Conservation (phyloP, 1,139 yeast genomes). For the Blastobotrys illinoisensis region DNA sequence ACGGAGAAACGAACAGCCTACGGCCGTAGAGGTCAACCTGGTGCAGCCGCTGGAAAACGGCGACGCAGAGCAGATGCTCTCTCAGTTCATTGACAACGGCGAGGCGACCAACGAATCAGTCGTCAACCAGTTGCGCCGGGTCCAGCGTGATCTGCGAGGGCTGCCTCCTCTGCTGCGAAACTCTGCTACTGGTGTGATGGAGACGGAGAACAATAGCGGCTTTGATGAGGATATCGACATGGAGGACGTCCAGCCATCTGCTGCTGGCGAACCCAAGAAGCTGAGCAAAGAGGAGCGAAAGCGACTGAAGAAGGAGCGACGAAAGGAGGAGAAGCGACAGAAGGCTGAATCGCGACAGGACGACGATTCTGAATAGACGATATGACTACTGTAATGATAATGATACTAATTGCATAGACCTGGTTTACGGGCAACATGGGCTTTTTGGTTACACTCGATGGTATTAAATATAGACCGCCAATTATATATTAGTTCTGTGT, state of each 20-base stretch:
- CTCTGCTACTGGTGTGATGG: constrained; percentile 10
- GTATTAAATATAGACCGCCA: too few relatives aligned
- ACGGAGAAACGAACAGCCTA: constrained; percentile 19
- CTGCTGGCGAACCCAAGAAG: constrained; percentile 1
- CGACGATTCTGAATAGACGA: background rate
- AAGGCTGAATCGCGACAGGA: constrained; percentile 28
- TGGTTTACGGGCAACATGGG: too few relatives aligned
- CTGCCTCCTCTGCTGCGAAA: constrained; percentile 49
- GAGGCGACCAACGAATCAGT: constrained; percentile 38
- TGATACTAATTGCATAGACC: background rate
- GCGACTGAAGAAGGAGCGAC: constrained; percentile 12
- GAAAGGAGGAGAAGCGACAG: constrained; percentile 39
- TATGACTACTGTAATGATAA: constrained; percentile 2
- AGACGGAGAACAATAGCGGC: constrained; percentile 4
- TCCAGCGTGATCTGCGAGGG: constrained; percentile 69
- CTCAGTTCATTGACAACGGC: constrained; percentile 46
- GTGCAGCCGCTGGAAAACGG: constrained; percentile 28
- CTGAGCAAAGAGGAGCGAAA: constrained; percentile 32
- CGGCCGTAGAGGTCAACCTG: constrained; percentile 26
- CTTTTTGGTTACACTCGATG: too few relatives aligned
- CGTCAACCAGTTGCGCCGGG: constrained; percentile 56
- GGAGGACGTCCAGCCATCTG: constrained; percentile 3
- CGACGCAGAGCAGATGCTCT: constrained; percentile 40
- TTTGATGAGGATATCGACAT: constrained; percentile 2
- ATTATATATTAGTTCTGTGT: too few relatives aligned